Base-by-base conservation (phyloP, 1,284 basidiomycete genomes). In the Kwoniella shivajii region DNA sequence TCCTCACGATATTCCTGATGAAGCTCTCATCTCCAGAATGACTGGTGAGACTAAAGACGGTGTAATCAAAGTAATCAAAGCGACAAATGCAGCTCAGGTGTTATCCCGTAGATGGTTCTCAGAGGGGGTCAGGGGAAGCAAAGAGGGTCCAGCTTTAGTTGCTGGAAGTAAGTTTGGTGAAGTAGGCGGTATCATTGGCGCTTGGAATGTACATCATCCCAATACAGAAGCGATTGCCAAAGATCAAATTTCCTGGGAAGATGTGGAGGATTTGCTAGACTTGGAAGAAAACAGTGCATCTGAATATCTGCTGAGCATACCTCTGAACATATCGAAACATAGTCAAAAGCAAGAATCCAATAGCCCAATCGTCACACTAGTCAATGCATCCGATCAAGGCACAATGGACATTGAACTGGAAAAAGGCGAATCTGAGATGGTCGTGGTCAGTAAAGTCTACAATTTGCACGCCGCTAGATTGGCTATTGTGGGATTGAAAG, bases 401-500 rank as follows among this genome's bases (percentile, higher is more conserved):
- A 30, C 41, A 14, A 11, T 62, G 24, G 29, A 36, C 10, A 20
- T 68, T 7, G 18, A 42, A 3, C 41, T 65, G 22, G 54, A 37
- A 5, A 61, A 45, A 16, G 54, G 45, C 0, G 56, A 64, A 22
- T 63, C 63, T 36, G 66, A 65, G 47, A 48, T 38, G 3, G 31
- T 60, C 7, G 44, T 64, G 3, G 49, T 68, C 1, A 56, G 59
- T 11, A 54, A 52, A 39, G 22, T 63, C 10, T 63, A 60, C 56
- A 7, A 56, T 11, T 18, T 60, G 1, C 38, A 31, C 1, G 53
- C 50, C 9, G 38, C 34, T 18, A 57, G 52, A 18, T 26, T 67
- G 3, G 67, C 66, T 4, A 50, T 67, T 4, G 42, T 72, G 11
- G 71, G 71, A 13, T 60, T 67, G 51, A 33, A 66, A 29, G 65